A percentile compares a stretch with the other conserved stretches of the same genome.
phyloP scores from a whole-genome alignment of 139 green algal genomes.

The Coccomyxa sp. region DNA sequence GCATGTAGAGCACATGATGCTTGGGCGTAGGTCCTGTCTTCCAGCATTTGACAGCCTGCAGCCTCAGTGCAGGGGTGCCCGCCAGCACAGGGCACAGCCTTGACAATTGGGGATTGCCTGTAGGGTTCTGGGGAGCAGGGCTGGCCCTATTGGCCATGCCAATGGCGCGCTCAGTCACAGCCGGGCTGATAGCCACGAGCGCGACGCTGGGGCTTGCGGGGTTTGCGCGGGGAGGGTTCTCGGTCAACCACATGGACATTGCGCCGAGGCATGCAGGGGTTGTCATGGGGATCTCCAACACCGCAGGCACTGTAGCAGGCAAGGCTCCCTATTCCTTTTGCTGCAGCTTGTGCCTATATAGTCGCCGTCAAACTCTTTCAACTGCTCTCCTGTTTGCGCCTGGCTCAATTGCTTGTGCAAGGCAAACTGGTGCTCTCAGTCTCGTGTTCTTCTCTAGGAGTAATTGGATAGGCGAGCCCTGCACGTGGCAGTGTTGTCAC shows the following conservation, averaged over 20 bases:
- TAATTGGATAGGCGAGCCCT: background rate
- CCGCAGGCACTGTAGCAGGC: slow-evolving; percentile 70
- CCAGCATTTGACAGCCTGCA: too few relatives aligned
- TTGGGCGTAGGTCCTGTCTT: too few relatives aligned
- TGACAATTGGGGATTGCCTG: background rate
- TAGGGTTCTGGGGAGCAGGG: slow-evolving; percentile 56
- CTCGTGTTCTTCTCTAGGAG: background rate
- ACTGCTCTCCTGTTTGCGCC: background rate
- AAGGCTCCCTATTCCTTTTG: background rate
- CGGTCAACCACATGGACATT: slow-evolving; percentile 97
- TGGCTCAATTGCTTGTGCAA: too few relatives aligned
- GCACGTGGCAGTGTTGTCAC: too few relatives aligned
- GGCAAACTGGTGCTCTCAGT: too few relatives aligned
- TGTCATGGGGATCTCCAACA: slow-evolving; percentile 87
- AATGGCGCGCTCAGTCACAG: slow-evolving; percentile 13
- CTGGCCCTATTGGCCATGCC: slow-evolving; percentile 73
- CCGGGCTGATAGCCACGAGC: slow-evolving; percentile 39
- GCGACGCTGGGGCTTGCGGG: slow-evolving; percentile 42
- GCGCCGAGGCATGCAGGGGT: slow-evolving; percentile 90
- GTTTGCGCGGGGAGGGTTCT: slow-evolving; percentile 90
- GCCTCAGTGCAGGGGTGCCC: too few relatives aligned
- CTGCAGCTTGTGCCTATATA: background rate
- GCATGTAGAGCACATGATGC: too few relatives aligned
- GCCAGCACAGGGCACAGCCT: too few relatives aligned
- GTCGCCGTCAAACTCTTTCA: background rate